Percentiles rank a stretch among this genome's conserved stretches.
These are phyloP conservation scores for Naganishia cerealis DNA, from an alignment of 1,284 basidiomycete species.

Conservation along the genomic window DNA sequence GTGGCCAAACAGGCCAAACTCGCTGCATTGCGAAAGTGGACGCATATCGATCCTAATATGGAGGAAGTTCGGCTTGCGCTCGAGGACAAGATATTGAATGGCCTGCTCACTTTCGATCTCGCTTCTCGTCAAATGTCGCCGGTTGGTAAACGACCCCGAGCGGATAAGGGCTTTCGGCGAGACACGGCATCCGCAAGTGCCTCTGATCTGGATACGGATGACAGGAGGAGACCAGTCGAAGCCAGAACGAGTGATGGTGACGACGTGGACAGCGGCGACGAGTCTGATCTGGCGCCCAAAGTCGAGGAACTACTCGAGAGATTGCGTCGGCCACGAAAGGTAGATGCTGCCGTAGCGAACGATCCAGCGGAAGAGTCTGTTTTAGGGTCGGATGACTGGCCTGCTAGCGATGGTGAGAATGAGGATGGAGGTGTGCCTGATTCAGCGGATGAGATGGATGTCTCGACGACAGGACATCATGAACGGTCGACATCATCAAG, in stretches of 20 bases:
- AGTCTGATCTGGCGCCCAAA: conserved; percentile 21
- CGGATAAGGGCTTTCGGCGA: not conserved
- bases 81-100: conserved; percentile 30
- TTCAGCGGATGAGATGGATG: conserved; percentile 22
- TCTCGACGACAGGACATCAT: not conserved
- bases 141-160: not conserved
- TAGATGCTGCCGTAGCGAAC: not conserved
- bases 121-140: conserved; percentile 16
- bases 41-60: conserved; percentile 64
- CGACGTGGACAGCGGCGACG: conserved; percentile 4
- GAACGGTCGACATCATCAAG: not conserved
- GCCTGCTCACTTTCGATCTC: conserved; percentile 20
- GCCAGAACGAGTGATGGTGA: not conserved
- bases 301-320: conserved; percentile 15
- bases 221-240: conserved; percentile 16
- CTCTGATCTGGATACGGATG: not conserved
- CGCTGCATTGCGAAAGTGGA: conserved; percentile 82
- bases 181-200: not conserved
- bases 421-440: conserved; percentile 23
- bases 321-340: not conserved
- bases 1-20: conserved; percentile 74
- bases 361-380: not conserved
- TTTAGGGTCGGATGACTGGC: conserved; percentile 18
- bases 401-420: conserved; percentile 3
- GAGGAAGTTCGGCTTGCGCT: conserved; percentile 32